Conservation (phyloP, 345 rosid species). For the Gossypium ekmanianum region DNA sequence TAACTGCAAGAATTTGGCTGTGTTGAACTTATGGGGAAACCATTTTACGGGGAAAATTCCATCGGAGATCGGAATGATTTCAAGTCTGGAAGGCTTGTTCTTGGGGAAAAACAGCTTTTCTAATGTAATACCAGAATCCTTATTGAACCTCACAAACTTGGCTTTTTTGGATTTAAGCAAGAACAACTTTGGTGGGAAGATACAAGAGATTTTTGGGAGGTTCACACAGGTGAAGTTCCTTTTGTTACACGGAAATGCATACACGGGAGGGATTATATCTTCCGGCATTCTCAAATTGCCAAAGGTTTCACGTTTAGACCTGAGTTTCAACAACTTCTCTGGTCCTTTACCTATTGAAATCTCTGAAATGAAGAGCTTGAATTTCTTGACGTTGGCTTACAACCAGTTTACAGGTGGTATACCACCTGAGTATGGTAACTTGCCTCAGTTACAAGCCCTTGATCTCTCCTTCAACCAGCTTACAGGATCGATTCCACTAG, state of each 20-base stretch:
- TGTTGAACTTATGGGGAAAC: conserved; percentile 67
- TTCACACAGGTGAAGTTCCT: conserved; percentile 61
- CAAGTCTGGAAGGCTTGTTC: conserved; percentile 53
- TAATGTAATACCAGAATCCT: conserved; percentile 56
- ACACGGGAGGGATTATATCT: conserved; percentile 53
- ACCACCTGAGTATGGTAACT: conserved; percentile 66
- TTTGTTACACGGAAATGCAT: conserved; percentile 53
- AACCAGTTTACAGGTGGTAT: conserved; percentile 64
- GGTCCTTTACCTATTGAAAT: conserved; percentile 66
- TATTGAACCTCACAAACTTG: conserved; percentile 52
- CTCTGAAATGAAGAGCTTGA: conserved; percentile 50
- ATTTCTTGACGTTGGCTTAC: conserved; percentile 56
- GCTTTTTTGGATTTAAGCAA: conserved; percentile 65
- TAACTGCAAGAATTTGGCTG: conserved; percentile 47
- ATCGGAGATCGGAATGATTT: conserved; percentile 53
- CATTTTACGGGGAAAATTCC: conserved; percentile 57
- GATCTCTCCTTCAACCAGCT: conserved; percentile 82
- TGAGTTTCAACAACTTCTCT: conserved; percentile 67
- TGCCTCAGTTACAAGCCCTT: conserved; percentile 59
- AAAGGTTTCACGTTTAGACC: conserved; percentile 56
- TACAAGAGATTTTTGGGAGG: conserved; percentile 68
- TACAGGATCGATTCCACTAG: conserved; percentile 58
- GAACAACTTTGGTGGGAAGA: conserved; percentile 57
- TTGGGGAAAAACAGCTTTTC: conserved; percentile 68
- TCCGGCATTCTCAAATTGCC: conserved; percentile 65